These are phyloP conservation scores for Chlorella sp. DNA, from an alignment of 139 green algal species.

Conservation along the genomic window DNA sequence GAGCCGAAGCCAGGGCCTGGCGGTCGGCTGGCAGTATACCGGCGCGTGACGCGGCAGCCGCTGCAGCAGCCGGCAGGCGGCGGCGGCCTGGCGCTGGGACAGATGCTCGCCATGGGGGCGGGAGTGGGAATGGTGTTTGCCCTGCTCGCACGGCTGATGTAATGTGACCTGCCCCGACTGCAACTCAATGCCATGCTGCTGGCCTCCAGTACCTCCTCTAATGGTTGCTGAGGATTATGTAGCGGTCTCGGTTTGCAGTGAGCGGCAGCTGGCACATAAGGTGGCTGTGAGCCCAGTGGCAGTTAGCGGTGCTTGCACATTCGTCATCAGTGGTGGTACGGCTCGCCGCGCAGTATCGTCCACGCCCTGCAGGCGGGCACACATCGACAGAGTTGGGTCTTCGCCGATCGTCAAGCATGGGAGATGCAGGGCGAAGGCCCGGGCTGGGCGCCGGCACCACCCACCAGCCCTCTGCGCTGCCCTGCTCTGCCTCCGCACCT, in stretches of 20 bases:
- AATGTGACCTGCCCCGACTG: background rate
- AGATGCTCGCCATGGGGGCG: conserved; percentile 33
- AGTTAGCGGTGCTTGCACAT: background rate
- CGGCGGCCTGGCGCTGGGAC: conserved; percentile 17
- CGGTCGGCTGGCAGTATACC: conserved; percentile 8
- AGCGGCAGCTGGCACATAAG: too few species aligned
- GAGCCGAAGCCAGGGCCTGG: conserved; percentile 23
- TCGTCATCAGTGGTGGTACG: conserved; percentile 83
- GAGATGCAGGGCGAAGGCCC: too few species aligned
- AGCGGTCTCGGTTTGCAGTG: background rate
- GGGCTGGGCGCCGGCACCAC: too few species aligned
- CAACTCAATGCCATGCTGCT: too few species aligned
- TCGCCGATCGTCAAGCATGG: too few species aligned
- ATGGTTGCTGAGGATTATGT: too few species aligned
- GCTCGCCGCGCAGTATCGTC: conserved; percentile 83
- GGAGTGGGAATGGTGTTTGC: conserved; percentile 46
- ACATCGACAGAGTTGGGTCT: too few species aligned
- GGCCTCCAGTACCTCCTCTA: too few species aligned
- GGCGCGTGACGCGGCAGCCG: background rate
- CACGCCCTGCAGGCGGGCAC: conserved; percentile 58
- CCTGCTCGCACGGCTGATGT: conserved; percentile 33
- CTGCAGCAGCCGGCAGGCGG: background rate
- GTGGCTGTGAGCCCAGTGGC: too few species aligned
- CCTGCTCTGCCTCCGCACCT: background rate
- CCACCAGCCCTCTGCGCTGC: too few species aligned